Evolutionary conservation across 345 rosid species (phyloP).

Genomic region (Hevea brasiliensis): DNA sequence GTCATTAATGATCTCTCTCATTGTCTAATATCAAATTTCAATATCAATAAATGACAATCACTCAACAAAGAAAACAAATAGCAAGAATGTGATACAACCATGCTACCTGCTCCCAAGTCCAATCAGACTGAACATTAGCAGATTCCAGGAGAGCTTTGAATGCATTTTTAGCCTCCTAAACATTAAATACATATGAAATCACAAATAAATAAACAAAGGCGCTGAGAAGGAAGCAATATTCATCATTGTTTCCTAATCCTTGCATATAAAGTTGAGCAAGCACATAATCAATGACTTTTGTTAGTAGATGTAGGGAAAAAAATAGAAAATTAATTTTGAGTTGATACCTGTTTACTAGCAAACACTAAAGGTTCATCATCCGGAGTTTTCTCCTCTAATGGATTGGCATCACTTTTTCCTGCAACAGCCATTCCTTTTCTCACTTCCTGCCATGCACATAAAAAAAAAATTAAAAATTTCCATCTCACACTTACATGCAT

Average conservation of each 20-base stretch:
- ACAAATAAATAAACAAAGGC: not conserved
- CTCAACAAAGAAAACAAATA: constrained; percentile 11
- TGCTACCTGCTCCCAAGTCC: constrained; percentile 99
- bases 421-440: constrained; percentile 50
- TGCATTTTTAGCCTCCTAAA: constrained; percentile 95
- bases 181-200: constrained; percentile 8
- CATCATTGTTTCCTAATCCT: constrained; percentile 1
- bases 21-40: constrained; percentile 50
- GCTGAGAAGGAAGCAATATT: not conserved
- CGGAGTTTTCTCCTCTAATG: constrained; percentile 59
- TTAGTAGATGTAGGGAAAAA: not conserved
- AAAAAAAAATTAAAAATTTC: not conserved
- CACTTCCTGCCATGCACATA: constrained; percentile 49
- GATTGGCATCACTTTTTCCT: constrained; percentile 53
- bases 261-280: not conserved
- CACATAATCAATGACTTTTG: not conserved
- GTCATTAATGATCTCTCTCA: constrained; percentile 84
- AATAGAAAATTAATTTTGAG: not conserved
- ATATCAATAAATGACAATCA: constrained; percentile 30
- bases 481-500: not conserved
- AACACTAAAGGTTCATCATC: constrained; percentile 80
- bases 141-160: constrained; percentile 92
- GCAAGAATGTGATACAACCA: constrained; percentile 4
- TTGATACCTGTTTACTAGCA: constrained; percentile 75
- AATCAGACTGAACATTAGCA: constrained; percentile 82